Percentiles rank a stretch among this genome's conserved stretches.
These are phyloP conservation scores for Amylostereum areolatum DNA, from an alignment of 1,284 basidiomycete species.

Conservation along the genomic window DNA sequence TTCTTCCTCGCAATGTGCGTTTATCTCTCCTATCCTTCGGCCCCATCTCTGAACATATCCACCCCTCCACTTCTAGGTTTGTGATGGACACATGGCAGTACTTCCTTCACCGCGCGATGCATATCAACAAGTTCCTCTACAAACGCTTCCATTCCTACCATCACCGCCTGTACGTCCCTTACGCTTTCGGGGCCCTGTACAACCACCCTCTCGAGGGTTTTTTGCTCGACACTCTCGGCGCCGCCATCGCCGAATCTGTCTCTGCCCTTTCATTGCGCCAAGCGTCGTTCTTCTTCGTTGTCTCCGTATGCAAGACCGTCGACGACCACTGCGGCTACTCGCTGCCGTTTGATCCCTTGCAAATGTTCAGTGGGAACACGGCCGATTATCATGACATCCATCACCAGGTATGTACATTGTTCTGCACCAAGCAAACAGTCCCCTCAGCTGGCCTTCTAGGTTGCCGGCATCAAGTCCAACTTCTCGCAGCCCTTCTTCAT, in stretches of 20 bases:
- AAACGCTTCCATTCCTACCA: slow-evolving; percentile 92
- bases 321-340: slow-evolving; percentile 96
- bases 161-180: slow-evolving; percentile 95
- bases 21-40: background rate
- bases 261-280: slow-evolving; percentile 78
- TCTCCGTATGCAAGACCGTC: slow-evolving; percentile 92
- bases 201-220: slow-evolving; percentile 97
- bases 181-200: slow-evolving; percentile 96
- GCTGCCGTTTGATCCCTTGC: slow-evolving; percentile 86
- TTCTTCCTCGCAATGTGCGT: slow-evolving; percentile 83
- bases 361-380: slow-evolving; percentile 87
- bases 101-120: slow-evolving; percentile 90
- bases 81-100: slow-evolving; percentile 99
- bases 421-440: background rate
- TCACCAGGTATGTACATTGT: slow-evolving; percentile 64
- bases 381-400: slow-evolving; percentile 99
- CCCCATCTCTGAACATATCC: no score
- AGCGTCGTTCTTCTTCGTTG: slow-evolving; percentile 77
- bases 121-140: slow-evolving; percentile 89
- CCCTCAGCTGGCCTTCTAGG: slow-evolving; percentile 32
- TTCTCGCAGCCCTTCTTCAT: slow-evolving; percentile 94
- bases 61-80: slow-evolving; percentile 53
- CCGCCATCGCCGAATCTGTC: slow-evolving; percentile 68
- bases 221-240: slow-evolving; percentile 83
- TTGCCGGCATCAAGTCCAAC: slow-evolving; percentile 92